Conservation (phyloP, 1,284 basidiomycete species). For the Uromyces viciae-fabae region DNA sequence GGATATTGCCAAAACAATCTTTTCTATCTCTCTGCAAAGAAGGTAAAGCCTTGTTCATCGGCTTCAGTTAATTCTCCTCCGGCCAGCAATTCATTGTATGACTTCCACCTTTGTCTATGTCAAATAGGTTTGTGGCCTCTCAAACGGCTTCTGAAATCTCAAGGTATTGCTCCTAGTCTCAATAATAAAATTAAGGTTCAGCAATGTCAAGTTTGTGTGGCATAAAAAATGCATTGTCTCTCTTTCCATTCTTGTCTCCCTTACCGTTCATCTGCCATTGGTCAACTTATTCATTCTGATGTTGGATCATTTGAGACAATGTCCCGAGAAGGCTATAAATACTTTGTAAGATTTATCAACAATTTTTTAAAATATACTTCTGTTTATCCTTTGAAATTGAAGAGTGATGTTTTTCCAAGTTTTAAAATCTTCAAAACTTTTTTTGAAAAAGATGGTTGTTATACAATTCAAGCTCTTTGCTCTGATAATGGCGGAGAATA, state of each 20-base stretch:
- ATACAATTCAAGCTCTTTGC: slow-evolving; percentile 48
- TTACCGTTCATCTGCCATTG: background rate
- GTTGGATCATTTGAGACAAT: background rate
- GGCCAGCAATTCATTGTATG: too few species aligned
- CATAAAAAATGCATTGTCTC: background rate
- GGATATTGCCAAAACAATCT: too few species aligned
- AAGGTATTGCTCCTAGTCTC: background rate
- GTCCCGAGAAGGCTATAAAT: background rate
- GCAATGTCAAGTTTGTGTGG: background rate
- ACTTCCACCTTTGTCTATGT: background rate
- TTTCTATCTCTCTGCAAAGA: too few species aligned
- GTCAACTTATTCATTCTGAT: background rate
- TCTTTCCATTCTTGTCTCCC: background rate
- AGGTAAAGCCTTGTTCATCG: too few species aligned
- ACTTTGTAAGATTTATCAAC: background rate
- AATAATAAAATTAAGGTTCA: background rate
- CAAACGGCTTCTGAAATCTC: background rate
- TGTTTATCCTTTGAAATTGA: background rate
- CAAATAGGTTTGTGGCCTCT: background rate
- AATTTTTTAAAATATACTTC: background rate
- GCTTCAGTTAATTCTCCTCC: too few species aligned
- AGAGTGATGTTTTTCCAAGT: slow-evolving; percentile 6
- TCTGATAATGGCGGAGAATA: slow-evolving; percentile 55
- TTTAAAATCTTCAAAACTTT: slow-evolving; percentile 48
- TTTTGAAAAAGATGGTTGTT: slow-evolving; percentile 49